Percentiles rank a stretch among this genome's conserved stretches.
phyloP scores from a whole-genome alignment of 345 rosid species.

The Citrus trifoliata region DNA sequence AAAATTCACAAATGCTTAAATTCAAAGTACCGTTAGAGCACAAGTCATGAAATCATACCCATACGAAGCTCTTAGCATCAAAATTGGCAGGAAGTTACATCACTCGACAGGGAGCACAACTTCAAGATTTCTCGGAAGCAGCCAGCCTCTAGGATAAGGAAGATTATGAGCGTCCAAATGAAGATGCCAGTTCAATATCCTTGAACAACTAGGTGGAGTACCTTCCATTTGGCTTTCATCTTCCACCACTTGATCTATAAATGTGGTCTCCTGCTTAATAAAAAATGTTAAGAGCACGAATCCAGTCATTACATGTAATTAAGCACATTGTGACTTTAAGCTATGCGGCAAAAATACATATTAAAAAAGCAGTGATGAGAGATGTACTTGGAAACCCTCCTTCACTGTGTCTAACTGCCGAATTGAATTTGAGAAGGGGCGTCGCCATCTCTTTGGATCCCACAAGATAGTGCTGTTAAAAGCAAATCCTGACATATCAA shows the following conservation, averaged over 20 bases:
- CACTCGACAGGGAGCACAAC: constrained; percentile 41
- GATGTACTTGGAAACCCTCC: constrained; percentile 89
- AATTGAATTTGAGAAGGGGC: constrained; percentile 45
- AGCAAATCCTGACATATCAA: constrained; percentile 97
- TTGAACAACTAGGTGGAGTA: constrained; percentile 63
- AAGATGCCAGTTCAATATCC: constrained; percentile 89
- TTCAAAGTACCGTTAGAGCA: neutral
- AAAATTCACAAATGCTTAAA: neutral
- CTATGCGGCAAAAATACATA: neutral
- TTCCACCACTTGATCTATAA: constrained; percentile 84
- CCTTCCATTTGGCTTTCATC: constrained; percentile 97
- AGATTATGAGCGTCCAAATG: constrained; percentile 58
- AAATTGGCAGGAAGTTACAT: constrained; percentile 25
- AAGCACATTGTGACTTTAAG: neutral
- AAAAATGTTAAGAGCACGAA: neutral
- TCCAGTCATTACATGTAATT: neutral
- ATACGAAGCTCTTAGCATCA: constrained; percentile 13
- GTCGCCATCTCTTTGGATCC: constrained; percentile 81
- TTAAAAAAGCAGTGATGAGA: constrained; percentile 7
- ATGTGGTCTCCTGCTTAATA: constrained; percentile 72
- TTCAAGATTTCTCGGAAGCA: constrained; percentile 61
- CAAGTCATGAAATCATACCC: constrained; percentile 22
- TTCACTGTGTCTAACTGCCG: constrained; percentile 77
- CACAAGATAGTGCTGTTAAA: constrained; percentile 91
- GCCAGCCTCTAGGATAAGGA: constrained; percentile 76